These are phyloP conservation scores for Penicillium sp. DNA, from an alignment of 2,329 filamentous ascomycete species.

Conservation along the genomic window DNA sequence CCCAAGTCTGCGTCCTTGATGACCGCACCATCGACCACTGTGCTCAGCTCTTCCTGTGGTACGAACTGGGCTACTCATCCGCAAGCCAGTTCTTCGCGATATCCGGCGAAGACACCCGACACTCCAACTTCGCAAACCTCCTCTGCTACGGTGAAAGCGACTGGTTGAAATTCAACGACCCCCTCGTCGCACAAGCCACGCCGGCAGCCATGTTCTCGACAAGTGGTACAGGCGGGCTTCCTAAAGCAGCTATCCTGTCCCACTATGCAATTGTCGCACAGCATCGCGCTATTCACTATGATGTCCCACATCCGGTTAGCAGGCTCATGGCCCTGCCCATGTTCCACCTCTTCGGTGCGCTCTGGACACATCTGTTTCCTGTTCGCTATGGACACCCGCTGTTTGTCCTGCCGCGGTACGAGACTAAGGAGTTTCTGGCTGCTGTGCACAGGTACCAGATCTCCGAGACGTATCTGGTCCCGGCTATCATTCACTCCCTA, in stretches of 20 bases:
- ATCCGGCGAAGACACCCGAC: slow-evolving; percentile 8
- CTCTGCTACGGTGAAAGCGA: slow-evolving; percentile 46
- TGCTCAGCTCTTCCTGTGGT: slow-evolving; percentile 28
- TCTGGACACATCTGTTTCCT: slow-evolving; percentile 47
- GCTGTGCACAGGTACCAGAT: slow-evolving; percentile 43
- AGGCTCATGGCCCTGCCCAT: slow-evolving; percentile 51
- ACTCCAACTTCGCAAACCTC: slow-evolving; percentile 37
- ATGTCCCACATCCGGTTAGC: slow-evolving; percentile 41
- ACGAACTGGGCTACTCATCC: slow-evolving; percentile 24
- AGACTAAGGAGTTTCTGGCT: slow-evolving; percentile 40
- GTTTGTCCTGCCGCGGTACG: slow-evolving; percentile 49
- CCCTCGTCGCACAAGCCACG: slow-evolving; percentile 45
- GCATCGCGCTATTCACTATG: slow-evolving; percentile 40
- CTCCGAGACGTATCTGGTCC: slow-evolving; percentile 49
- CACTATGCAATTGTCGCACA: slow-evolving; percentile 58
- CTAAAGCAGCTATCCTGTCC: slow-evolving; percentile 57
- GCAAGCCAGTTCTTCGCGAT: slow-evolving; percentile 10
- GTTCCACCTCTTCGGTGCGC: slow-evolving; percentile 52
- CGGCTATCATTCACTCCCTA: slow-evolving; percentile 44
- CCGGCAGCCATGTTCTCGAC: slow-evolving; percentile 52
- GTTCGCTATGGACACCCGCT: slow-evolving; percentile 46
- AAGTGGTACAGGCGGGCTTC: slow-evolving; percentile 58
- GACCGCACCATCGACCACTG: slow-evolving; percentile 30
- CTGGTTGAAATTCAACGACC: slow-evolving; percentile 48
- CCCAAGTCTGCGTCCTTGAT: slow-evolving; percentile 39